Evolutionary conservation across 805 yeast species (phyloP), one percentile per base, ranked within the genome.

Genomic region (Saturnispora halmiae): DNA sequence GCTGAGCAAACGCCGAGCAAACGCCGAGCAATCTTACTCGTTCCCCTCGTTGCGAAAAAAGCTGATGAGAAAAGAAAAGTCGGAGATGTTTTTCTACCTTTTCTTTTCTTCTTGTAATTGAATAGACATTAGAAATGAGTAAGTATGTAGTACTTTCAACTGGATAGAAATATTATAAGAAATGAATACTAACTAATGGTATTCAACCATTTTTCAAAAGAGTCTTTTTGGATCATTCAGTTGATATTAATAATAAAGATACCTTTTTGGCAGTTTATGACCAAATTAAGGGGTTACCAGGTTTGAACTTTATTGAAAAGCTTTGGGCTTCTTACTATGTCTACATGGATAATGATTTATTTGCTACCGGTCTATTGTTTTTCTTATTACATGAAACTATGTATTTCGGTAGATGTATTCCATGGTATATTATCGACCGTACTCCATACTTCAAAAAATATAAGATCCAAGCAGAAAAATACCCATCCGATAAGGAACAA

Each of bases 371-470:
- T 4, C 60, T 87, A 34, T 64, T 90, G 60, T 79, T 87, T 56
- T 85, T 90, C 60, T 54, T 72, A 31, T 66, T 85, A 42, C 98
- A 90, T 63, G 98, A 90, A 64, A 49, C 82, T 39, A 75, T 84
- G 73, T 90, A 90, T 65, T 90, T 92, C 59, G 92, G 90, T 40
- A 77, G 97, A 59, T 82, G 88, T 56, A 55, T 90, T 49, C 97
- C 97, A 16, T 90, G 96, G 96, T 74, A 75, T 60, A 72, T 90
- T 48, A 74, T 90, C 50, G 97, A 88, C 61, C 70, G 73, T 53
- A 76, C 87, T 45, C 94, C 95, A 30, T 84, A 73, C 59, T 92
- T 90, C 73, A 74, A 78, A 54, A 77, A 73, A 61, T 90, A 75
- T 70, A 90, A 90, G 66, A 81, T 92, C 52, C 98, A 90, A 68